phyloP scores from a whole-genome alignment of 2,329 filamentous ascomycete species.

The Trichoderma sp. region DNA sequence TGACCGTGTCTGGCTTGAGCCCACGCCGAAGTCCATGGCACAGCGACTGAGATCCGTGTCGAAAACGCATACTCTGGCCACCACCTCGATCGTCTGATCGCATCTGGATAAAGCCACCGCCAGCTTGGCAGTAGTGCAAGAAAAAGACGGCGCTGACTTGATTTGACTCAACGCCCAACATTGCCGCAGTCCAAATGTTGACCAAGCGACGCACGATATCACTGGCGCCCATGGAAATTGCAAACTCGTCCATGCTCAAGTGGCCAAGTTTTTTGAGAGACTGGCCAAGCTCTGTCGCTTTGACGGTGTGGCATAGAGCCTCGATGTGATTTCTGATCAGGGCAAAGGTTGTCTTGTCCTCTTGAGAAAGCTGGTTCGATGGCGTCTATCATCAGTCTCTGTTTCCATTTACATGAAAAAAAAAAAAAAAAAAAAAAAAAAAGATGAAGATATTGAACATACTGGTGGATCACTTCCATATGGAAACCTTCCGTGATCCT shows the following conservation, averaged over 20 bases:
- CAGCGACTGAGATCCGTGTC: background rate
- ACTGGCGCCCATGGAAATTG: background rate
- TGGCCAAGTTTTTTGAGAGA: background rate
- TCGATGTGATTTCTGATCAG: background rate
- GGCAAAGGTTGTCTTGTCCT: background rate
- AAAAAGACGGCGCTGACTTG: constrained; percentile 6
- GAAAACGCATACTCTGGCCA: background rate
- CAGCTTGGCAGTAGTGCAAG: background rate
- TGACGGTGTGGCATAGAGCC: background rate
- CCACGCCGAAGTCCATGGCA: constrained; percentile 21
- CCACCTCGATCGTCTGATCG: background rate
- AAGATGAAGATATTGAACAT: background rate
- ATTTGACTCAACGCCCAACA: background rate
- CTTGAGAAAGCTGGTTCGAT: background rate
- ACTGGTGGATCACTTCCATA: background rate
- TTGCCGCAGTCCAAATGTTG: constrained; percentile 8
- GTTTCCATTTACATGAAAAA: no score
- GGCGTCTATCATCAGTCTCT: background rate
- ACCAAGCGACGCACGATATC: background rate
- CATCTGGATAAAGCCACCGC: constrained; percentile 6
- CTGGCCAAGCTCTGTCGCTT: background rate
- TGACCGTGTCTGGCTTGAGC: constrained; percentile 24
- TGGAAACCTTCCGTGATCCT: background rate
- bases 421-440: background rate
- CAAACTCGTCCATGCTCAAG: constrained; percentile 1